Percentiles rank a stretch among this genome's conserved stretches.
Evolutionary conservation across 192 early-diverging fungal species (phyloP).

Genomic region (Gryganskiella cystojenkinii): DNA sequence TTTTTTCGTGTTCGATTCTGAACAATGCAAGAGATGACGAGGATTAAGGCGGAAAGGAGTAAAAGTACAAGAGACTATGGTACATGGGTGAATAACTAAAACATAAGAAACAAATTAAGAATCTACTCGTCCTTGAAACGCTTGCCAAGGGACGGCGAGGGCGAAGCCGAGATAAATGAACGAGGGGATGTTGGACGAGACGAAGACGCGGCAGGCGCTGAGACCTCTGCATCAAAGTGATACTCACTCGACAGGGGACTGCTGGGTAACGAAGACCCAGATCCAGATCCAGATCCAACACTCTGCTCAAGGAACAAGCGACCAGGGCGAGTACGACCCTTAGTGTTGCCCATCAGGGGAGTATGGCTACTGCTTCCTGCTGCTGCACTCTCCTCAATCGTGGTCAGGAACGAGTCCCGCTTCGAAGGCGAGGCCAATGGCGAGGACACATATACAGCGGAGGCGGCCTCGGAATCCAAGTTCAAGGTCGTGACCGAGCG

Average conservation of each 20-base stretch:
- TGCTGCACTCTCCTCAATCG: conserved; percentile 12
- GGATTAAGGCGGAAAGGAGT: no score
- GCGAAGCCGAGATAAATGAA: conserved; percentile 20
- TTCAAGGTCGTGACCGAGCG: conserved; percentile 32
- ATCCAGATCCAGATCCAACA: background rate
- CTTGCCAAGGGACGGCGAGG: conserved; percentile 36
- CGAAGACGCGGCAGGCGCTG: conserved; percentile 6
- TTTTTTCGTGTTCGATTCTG: no score
- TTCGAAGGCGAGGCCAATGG: conserved; percentile 15
- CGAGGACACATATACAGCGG: background rate
- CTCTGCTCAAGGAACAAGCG: conserved; percentile 33
- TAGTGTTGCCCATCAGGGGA: conserved; percentile 15
- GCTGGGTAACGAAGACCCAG: conserved; percentile 18
- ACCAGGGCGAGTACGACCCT: conserved; percentile 34
- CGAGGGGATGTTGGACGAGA: conserved; percentile 30
- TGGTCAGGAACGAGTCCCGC: conserved; percentile 19
- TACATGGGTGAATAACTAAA: conserved; percentile 5
- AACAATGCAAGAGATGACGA: no score
- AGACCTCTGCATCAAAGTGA: conserved; percentile 7
- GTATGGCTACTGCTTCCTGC: background rate
- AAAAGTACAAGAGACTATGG: conserved; percentile 4
- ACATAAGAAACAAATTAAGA: background rate
- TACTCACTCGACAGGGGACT: conserved; percentile 22
- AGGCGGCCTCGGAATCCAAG: conserved; percentile 32
- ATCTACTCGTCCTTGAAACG: conserved; percentile 45